Conservation (phyloP, 345 rosid genomes). For the Melastoma malabathricum region DNA sequence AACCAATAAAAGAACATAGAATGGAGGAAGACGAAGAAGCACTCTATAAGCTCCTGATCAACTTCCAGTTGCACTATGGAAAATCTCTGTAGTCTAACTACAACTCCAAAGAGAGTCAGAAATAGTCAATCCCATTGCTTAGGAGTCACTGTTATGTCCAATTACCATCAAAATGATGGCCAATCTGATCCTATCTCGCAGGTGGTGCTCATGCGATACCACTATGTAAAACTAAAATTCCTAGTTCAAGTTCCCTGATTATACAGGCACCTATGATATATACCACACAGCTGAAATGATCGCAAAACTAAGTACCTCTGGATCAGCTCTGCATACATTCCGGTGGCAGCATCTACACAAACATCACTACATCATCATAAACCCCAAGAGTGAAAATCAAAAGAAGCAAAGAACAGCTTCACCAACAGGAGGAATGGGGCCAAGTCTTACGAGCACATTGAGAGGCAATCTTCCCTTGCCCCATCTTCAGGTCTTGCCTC, state of each 20-base stretch:
- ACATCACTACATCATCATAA: background rate
- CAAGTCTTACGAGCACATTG: constrained; percentile 79
- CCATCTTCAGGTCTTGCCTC: constrained; percentile 91
- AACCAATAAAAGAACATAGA: background rate
- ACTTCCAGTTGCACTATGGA: no score
- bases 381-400: background rate
- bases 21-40: background rate
- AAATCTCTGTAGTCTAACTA: no score
- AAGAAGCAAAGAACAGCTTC: background rate
- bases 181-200: no score
- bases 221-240: no score
- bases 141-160: no score
- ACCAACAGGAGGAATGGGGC: background rate
- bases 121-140: no score
- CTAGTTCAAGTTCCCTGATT: no score
- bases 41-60: no score
- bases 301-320: constrained; percentile 32
- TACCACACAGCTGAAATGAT: background rate
- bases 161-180: no score
- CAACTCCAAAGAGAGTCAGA: no score
- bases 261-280: no score
- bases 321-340: constrained; percentile 71
- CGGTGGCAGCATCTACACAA: constrained; percentile 77
- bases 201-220: no score
- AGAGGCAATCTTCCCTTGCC: constrained; percentile 67